Conservation (phyloP, 768 basidiomycete genomes). For the Suillus ampliporus region DNA sequence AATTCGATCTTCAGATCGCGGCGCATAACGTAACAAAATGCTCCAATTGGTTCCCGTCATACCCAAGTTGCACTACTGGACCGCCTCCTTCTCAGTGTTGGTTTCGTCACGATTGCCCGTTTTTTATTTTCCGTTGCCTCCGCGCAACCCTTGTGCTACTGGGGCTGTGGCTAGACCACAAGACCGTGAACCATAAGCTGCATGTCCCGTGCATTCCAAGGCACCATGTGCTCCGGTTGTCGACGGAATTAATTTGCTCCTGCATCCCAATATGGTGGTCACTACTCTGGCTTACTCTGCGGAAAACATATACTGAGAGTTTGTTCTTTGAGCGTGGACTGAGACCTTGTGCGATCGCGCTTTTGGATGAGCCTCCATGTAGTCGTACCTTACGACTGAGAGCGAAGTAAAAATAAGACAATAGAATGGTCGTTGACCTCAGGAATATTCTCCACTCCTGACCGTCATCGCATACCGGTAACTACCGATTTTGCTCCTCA, state of each 20-base stretch:
- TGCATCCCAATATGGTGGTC: slow-evolving; percentile 12
- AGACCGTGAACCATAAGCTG: background rate
- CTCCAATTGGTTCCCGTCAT: background rate
- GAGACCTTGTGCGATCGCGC: background rate
- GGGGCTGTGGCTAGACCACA: background rate
- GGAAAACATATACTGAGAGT: slow-evolving; percentile 7
- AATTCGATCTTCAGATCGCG: slow-evolving; percentile 1
- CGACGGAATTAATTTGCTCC: background rate
- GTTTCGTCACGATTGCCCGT: background rate
- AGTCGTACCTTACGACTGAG: slow-evolving; percentile 9
- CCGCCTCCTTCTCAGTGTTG: background rate
- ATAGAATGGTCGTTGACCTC: slow-evolving; percentile 11
- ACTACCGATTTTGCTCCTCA: slow-evolving; percentile 12
- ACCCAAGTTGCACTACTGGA: too few relatives aligned
- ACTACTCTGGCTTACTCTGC: background rate
- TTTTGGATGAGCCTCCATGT: slow-evolving; percentile 1
- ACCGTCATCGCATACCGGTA: slow-evolving; percentile 12
- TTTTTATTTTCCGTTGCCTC: background rate
- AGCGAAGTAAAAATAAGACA: slow-evolving; percentile 14
- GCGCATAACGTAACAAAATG: slow-evolving; percentile 2
- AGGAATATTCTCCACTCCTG: slow-evolving; percentile 9
- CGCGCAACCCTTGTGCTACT: background rate
- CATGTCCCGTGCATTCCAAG: slow-evolving; percentile 10
- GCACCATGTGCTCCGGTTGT: slow-evolving; percentile 12
- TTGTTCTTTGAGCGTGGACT: slow-evolving; percentile 8